A percentile compares a stretch with the other conserved stretches of the same genome.
phyloP scores from a whole-genome alignment of 345 rosid species.

The Anastatica hierochuntica region DNA sequence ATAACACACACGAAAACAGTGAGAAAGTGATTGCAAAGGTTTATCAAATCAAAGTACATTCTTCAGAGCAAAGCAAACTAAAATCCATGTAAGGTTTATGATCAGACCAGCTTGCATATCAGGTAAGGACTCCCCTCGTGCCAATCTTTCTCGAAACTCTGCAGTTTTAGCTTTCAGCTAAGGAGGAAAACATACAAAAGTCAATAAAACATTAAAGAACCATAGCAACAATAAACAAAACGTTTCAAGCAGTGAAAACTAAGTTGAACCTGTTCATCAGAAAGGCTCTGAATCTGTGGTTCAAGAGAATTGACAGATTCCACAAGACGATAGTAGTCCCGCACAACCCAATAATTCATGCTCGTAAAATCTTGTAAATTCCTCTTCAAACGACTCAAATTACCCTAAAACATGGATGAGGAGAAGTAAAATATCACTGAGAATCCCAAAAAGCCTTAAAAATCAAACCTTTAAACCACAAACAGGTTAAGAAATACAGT shows the following conservation, averaged over 20 bases:
- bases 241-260: not conserved
- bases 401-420: slow-evolving; percentile 28
- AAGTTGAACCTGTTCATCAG: slow-evolving; percentile 69
- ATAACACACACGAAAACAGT: not conserved
- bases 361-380: slow-evolving; percentile 44
- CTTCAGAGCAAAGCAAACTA: not conserved
- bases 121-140: slow-evolving; percentile 52
- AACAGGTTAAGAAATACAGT: not conserved
- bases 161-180: slow-evolving; percentile 72
- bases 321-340: slow-evolving; percentile 75
- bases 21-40: not conserved
- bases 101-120: slow-evolving; percentile 81
- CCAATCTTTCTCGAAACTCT: slow-evolving; percentile 61
- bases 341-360: slow-evolving; percentile 82
- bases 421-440: not conserved
- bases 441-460: not conserved
- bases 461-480: not conserved
- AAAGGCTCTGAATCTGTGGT: slow-evolving; percentile 39
- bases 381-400: slow-evolving; percentile 37
- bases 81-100: slow-evolving; percentile 2
- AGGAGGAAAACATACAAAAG: not conserved
- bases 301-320: slow-evolving; percentile 58
- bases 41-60: not conserved
- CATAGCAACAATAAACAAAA: not conserved
- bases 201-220: not conserved